Evolutionary conservation across 768 basidiomycete species (phyloP), one percentile per base, ranked within the genome.

Genomic region (Boletus fagicola): DNA sequence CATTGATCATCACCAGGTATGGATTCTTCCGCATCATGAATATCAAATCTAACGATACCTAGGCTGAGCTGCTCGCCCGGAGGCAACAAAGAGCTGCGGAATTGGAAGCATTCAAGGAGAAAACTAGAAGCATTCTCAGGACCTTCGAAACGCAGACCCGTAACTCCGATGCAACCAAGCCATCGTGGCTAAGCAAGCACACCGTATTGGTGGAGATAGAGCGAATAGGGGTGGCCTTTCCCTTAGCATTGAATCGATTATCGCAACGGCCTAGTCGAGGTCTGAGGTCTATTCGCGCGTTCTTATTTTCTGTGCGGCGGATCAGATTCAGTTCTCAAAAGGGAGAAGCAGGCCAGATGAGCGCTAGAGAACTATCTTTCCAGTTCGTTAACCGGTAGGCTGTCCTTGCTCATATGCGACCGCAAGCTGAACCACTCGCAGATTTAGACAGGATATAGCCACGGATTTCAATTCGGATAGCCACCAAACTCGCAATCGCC

Each of bases 151-250:
- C 84, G 40, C 82, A 83, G 53, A 65, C 75, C n/a, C 76, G 75
- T 15, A 52, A 65, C 20, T 28, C 53, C 26, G 51, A 50, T 24
- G 24, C 49, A 15, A 54, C 61, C 28, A 68, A 75, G 30, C 65
- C 76, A 0, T 75, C 82, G 6, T 86, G 85, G 84, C 65, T 90
- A 18, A 78, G 80, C 58, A 70, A 77, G 45, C 81, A 84, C 59
- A 75, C 76, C 53, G 75, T 90, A 61, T 74, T 78, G 24, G 74
- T 90, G 22, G 75, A 75, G 15, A 76, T 89, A 54, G 75, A 77
- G 30, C 85, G 88, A 62, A 78, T 98, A 36, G 94, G 94, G n/a
- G 82, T 94, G 4, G 95, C 93, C 6, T 92, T 98, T 64, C 96
- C 96, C 1, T 77, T 98, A 28, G 81, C 81, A 1, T 78, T 85